Conservation (phyloP, 805 yeast species). For the Zygosaccharomyces gambellarensis region DNA sequence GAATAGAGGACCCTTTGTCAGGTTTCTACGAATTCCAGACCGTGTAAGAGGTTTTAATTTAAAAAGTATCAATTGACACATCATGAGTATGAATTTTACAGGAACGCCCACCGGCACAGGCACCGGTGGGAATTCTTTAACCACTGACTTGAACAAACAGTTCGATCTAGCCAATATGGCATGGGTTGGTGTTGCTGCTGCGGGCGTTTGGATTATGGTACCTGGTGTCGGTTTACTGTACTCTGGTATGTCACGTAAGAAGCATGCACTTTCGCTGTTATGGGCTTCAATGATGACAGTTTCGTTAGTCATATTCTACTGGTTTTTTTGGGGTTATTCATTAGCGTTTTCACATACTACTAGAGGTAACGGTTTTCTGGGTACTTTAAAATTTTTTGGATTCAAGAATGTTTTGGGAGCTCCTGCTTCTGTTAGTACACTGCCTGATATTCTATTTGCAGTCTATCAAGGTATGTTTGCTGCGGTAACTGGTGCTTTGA, state of each 20-base stretch:
- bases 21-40: too few relatives aligned
- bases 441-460: slow-evolving; percentile 90
- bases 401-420: slow-evolving; percentile 79
- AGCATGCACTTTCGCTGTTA: slow-evolving; percentile 87
- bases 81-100: slow-evolving; percentile 23
- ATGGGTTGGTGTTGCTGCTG: slow-evolving; percentile 75
- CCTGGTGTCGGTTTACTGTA: slow-evolving; percentile 94
- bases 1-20: neutral
- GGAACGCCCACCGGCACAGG: slow-evolving; percentile 53
- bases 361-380: slow-evolving; percentile 61
- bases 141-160: slow-evolving; percentile 63
- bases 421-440: slow-evolving; percentile 55
- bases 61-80: neutral
- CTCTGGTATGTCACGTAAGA: slow-evolving; percentile 90
- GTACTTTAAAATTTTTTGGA: slow-evolving; percentile 76
- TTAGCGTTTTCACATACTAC: slow-evolving; percentile 72
- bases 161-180: slow-evolving; percentile 76
- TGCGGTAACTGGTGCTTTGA: slow-evolving; percentile 81
- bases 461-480: slow-evolving; percentile 98
- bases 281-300: slow-evolving; percentile 94
- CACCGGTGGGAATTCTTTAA: slow-evolving; percentile 78
- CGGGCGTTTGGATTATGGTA: slow-evolving; percentile 89
- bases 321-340: slow-evolving; percentile 99
- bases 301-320: slow-evolving; percentile 80
- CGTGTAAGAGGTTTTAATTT: too few relatives aligned